Evolutionary conservation across 2,329 filamentous ascomycete genomes (phyloP).

Genomic region (Cyphellophora europaea): DNA sequence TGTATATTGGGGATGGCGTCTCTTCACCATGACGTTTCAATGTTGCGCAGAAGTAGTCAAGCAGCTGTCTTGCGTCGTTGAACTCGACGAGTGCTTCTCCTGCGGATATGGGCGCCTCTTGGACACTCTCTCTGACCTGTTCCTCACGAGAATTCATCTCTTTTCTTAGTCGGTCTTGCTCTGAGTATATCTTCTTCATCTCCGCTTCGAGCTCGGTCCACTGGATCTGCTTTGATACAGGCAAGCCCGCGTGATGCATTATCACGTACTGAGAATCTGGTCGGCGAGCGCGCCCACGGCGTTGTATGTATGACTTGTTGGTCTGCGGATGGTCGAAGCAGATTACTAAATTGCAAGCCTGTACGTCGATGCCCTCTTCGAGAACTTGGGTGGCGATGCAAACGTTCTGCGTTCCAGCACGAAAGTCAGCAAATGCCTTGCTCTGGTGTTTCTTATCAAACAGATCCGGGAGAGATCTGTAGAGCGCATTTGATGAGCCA

Average conservation of each 20-base stretch:
- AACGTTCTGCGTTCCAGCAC: conserved; percentile 44
- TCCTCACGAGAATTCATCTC: conserved; percentile 42
- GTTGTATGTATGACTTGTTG: conserved; percentile 56
- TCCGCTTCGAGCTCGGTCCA: conserved; percentile 61
- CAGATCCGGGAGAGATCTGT: conserved; percentile 42
- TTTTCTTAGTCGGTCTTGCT: conserved; percentile 25
- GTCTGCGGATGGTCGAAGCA: conserved; percentile 55
- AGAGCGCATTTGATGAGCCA: conserved; percentile 36
- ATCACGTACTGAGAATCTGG: conserved; percentile 49
- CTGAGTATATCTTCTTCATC: conserved; percentile 63
- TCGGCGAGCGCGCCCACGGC: conserved; percentile 54
- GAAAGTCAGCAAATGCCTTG: conserved; percentile 45
- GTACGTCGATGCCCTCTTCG: conserved; percentile 53
- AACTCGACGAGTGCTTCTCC: conserved; percentile 58
- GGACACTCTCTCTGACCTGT: conserved; percentile 27
- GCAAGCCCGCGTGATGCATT: conserved; percentile 22
- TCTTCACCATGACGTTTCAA: conserved; percentile 41
- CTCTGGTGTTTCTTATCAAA: conserved; percentile 38
- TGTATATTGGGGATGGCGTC: conserved; percentile 55
- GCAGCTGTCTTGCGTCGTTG: conserved; percentile 63
- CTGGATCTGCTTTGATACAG: conserved; percentile 26
- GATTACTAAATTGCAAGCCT: conserved; percentile 55
- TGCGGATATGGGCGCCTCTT: conserved; percentile 31
- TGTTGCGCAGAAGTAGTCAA: conserved; percentile 70
- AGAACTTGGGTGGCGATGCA: conserved; percentile 49